Conservation (phyloP, 495 filamentous ascomycete species). For the Penicillium egyptiacum region DNA sequence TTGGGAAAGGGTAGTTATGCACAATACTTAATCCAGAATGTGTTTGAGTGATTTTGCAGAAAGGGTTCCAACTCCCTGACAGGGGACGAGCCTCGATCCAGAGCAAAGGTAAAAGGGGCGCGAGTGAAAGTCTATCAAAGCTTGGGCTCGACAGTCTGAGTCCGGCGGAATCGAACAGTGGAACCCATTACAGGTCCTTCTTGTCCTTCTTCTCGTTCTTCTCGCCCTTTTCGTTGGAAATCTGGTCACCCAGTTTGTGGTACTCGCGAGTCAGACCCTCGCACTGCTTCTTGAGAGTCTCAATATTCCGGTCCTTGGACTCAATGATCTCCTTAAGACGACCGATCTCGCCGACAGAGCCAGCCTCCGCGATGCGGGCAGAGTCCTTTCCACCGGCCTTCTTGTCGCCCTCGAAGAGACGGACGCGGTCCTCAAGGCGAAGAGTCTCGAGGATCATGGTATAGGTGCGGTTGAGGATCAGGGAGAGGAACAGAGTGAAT, state of each 20-base stretch:
- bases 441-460: conserved; percentile 94
- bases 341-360: conserved; percentile 73
- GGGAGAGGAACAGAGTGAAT: conserved; percentile 96
- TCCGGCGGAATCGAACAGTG: neutral
- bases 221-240: conserved; percentile 56
- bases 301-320: conserved; percentile 70
- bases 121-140: neutral
- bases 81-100: neutral
- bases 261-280: conserved; percentile 79
- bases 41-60: neutral
- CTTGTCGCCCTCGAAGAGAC: conserved; percentile 77
- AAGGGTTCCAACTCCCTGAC: neutral
- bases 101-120: neutral
- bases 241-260: conserved; percentile 73
- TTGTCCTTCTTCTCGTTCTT: conserved; percentile 67
- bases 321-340: conserved; percentile 68
- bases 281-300: conserved; percentile 81
- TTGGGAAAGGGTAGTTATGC: conserved; percentile 5
- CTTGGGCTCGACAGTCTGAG: neutral
- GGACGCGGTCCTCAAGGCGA: conserved; percentile 89
- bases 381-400: conserved; percentile 70
- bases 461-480: conserved; percentile 99
- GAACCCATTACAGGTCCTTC: conserved; percentile 62
- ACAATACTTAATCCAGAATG: conserved; percentile 6
- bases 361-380: conserved; percentile 60